These are phyloP conservation scores for Penicillium olsonii DNA, from an alignment of 2,329 filamentous ascomycete species.

Conservation along the genomic window DNA sequence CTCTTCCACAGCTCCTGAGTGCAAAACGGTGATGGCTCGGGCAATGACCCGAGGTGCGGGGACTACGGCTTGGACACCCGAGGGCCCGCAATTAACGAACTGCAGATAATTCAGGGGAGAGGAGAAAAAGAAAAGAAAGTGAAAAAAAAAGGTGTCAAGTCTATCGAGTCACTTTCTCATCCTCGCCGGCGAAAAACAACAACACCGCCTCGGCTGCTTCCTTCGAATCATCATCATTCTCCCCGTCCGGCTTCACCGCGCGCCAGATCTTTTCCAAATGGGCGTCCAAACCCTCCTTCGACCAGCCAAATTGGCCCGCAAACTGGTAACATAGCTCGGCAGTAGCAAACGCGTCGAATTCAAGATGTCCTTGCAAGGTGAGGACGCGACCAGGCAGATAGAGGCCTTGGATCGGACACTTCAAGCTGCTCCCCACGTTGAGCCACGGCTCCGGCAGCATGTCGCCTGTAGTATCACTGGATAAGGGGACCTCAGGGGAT, in stretches of 20 bases:
- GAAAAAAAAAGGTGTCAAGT: background rate
- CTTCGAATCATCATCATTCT: constrained; percentile 28
- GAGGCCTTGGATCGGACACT: constrained; percentile 27
- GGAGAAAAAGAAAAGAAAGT: background rate
- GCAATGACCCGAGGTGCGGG: constrained; percentile 1
- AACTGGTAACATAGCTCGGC: constrained; percentile 24
- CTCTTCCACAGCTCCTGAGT: background rate
- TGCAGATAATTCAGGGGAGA: background rate
- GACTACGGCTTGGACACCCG: constrained; percentile 1
- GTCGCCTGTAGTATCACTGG: background rate
- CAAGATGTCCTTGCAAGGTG: constrained; percentile 30
- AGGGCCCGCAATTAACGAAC: background rate
- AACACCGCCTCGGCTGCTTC: constrained; percentile 30
- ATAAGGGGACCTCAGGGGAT: background rate
- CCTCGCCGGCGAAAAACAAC: constrained; percentile 25
- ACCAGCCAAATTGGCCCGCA: constrained; percentile 20
- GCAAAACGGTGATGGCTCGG: background rate
- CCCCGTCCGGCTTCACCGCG: constrained; percentile 4
- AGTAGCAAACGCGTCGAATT: constrained; percentile 26
- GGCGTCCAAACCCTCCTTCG: constrained; percentile 3
- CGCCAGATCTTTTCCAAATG: constrained; percentile 21
- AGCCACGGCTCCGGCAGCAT: constrained; percentile 21
- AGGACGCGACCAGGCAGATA: constrained; percentile 23
- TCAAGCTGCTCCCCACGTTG: constrained; percentile 21
- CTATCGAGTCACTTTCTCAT: background rate